These are phyloP conservation scores for Erysimum cheiranthoides DNA, from an alignment of 345 rosid genomes.

Conservation along the genomic window DNA sequence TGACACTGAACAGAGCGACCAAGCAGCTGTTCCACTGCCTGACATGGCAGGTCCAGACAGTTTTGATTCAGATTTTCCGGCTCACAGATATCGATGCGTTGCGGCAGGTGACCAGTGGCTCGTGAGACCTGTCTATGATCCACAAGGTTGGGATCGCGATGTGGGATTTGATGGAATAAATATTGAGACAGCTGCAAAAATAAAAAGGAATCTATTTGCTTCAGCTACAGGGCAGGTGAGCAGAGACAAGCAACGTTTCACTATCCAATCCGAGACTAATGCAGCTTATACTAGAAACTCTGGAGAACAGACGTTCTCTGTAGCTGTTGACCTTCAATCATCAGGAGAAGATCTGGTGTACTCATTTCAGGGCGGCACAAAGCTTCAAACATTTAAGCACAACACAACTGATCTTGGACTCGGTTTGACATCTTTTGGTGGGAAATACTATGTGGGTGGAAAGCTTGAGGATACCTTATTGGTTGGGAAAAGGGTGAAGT, in stretches of 20 bases:
- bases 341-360: constrained; percentile 75
- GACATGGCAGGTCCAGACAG: constrained; percentile 86
- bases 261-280: constrained; percentile 73
- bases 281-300: constrained; percentile 62
- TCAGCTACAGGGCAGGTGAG: constrained; percentile 72
- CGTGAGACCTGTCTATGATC: constrained; percentile 85
- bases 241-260: constrained; percentile 82
- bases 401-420: constrained; percentile 69
- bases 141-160: constrained; percentile 97
- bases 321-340: constrained; percentile 80
- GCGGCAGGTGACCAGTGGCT: constrained; percentile 64
- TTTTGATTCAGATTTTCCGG: constrained; percentile 73
- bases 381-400: constrained; percentile 63
- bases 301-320: constrained; percentile 57
- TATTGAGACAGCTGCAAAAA: constrained; percentile 70
- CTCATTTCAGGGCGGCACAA: constrained; percentile 64
- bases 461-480: constrained; percentile 78
- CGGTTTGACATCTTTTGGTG: constrained; percentile 65
- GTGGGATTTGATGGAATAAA: constrained; percentile 91
- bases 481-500: constrained; percentile 75
- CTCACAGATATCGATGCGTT: constrained; percentile 71
- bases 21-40: constrained; percentile 67
- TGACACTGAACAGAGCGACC: constrained; percentile 42
- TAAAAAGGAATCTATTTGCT: constrained; percentile 56
- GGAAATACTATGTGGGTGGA: constrained; percentile 69